Evolutionary conservation across 1,139 yeast genomes (phyloP).

Genomic region (Geotrichum bryndzae): DNA sequence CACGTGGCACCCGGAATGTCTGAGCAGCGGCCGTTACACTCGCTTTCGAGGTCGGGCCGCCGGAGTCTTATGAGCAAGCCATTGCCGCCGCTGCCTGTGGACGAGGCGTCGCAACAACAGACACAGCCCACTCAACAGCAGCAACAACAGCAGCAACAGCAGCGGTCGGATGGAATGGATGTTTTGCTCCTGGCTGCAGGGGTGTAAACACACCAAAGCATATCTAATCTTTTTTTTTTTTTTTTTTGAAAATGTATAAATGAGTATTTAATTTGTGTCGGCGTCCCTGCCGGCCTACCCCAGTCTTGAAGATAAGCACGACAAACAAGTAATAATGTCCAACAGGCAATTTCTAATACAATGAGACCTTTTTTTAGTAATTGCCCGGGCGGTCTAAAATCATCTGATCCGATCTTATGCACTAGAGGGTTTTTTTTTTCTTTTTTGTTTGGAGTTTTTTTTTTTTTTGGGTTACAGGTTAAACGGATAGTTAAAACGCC

Average conservation of each 20-base stretch:
- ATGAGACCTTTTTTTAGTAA: not conserved
- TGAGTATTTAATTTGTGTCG: too few species aligned
- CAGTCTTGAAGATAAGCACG: too few species aligned
- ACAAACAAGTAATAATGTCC: not conserved
- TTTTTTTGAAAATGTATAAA: too few species aligned
- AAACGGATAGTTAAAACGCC: too few species aligned
- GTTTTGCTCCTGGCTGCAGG: conserved; percentile 33
- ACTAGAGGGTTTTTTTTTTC: too few species aligned
- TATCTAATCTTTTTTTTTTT: too few species aligned
- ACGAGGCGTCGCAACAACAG: conserved; percentile 1
- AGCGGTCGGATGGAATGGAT: conserved; percentile 28
- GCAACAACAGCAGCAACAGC: not conserved
- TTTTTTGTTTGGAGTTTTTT: too few species aligned
- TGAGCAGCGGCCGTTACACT: not conserved
- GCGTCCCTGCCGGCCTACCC: too few species aligned
- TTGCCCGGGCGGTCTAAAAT: not conserved
- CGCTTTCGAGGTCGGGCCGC: not conserved
- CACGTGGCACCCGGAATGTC: conserved; percentile 22
- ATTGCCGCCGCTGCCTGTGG: conserved; percentile 32
- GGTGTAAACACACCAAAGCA: too few species aligned
- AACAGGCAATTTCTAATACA: not conserved
- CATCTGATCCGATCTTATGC: not conserved
- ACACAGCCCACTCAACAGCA: not conserved
- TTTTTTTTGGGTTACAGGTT: too few species aligned
- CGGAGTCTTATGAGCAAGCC: conserved; percentile 25